Evolutionary conservation across 2,329 filamentous ascomycete species (phyloP).

Genomic region (Teratosphaeria destructans): DNA sequence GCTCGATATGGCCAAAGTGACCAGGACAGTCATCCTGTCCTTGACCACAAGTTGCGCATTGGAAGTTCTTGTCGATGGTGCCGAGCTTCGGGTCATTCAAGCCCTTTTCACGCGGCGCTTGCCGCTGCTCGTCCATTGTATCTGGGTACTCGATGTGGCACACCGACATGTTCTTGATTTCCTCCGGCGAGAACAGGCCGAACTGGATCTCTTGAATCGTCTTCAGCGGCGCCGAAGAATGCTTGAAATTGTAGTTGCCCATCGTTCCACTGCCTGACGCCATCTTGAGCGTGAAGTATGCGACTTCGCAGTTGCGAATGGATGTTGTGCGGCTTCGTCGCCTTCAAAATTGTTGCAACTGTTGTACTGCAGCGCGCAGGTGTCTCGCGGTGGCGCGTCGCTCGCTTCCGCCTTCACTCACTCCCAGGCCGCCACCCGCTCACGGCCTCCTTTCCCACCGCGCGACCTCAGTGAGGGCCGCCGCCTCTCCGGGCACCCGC

Average conservation of each 20-base stretch:
- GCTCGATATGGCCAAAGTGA: slow-evolving; percentile 97
- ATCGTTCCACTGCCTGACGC: slow-evolving; percentile 36
- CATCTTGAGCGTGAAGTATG: slow-evolving; percentile 49
- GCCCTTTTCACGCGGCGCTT: slow-evolving; percentile 80
- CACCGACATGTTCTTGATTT: slow-evolving; percentile 98
- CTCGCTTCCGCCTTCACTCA: slow-evolving; percentile 1
- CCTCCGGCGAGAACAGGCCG: slow-evolving; percentile 90
- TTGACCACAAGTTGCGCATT: slow-evolving; percentile 93
- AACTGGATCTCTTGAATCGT: slow-evolving; percentile 99
- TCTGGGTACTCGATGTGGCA: slow-evolving; percentile 95
- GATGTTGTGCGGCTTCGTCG: slow-evolving; percentile 7
- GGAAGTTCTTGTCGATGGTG: slow-evolving; percentile 89
- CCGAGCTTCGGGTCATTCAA: slow-evolving; percentile 93
- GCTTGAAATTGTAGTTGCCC: slow-evolving; percentile 68
- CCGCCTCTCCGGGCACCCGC: slow-evolving; percentile 12
- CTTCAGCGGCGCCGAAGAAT: slow-evolving; percentile 91
- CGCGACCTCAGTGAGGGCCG: slow-evolving; percentile 23
- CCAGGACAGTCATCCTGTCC: slow-evolving; percentile 93
- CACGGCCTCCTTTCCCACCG: slow-evolving; percentile 16
- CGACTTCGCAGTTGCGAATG: neutral
- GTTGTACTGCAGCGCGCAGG: neutral
- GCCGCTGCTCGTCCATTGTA: slow-evolving; percentile 95
- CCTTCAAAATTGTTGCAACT: neutral
- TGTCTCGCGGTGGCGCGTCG: neutral
- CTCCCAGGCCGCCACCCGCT: slow-evolving; percentile 13